Conservation (phyloP, 371 early-diverging fungal species). For the Mucor lusitanicus region DNA sequence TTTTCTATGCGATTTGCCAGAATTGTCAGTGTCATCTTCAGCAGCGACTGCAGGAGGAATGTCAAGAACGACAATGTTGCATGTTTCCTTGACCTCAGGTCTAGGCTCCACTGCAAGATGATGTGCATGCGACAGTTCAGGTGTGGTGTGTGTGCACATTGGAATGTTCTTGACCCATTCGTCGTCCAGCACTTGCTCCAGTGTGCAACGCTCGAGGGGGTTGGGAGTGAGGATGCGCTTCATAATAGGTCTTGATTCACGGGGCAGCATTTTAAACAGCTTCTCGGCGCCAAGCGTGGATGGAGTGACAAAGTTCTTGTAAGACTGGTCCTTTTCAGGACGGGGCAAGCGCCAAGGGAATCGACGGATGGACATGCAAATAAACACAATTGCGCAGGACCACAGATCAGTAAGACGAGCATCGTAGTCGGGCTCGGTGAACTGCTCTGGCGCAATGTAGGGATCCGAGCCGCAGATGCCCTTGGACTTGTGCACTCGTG, state of each 20-base stretch:
- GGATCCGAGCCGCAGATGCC: conserved; percentile 62
- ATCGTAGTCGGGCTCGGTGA: conserved; percentile 51
- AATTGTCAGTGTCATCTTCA: conserved; percentile 7
- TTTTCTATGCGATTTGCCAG: background rate
- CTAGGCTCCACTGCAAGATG: conserved; percentile 36
- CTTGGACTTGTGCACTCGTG: conserved; percentile 18
- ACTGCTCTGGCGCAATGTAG: conserved; percentile 64
- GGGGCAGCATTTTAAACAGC: conserved; percentile 49
- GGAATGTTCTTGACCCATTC: conserved; percentile 58
- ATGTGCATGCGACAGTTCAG: conserved; percentile 41
- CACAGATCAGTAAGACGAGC: conserved; percentile 68
- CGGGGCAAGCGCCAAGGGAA: conserved; percentile 71
- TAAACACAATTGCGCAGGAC: conserved; percentile 72
- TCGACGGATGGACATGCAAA: conserved; percentile 66
- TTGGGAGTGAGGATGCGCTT: conserved; percentile 50
- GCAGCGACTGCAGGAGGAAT: conserved; percentile 4
- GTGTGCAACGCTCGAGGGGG: conserved; percentile 47
- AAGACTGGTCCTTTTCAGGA: conserved; percentile 47
- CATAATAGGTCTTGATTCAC: conserved; percentile 43
- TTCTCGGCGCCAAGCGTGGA: conserved; percentile 39
- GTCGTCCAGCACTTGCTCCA: conserved; percentile 48
- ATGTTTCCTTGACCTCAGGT: conserved; percentile 23
- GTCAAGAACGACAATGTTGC: conserved; percentile 9
- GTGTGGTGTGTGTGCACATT: conserved; percentile 42
- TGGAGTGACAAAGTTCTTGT: conserved; percentile 40